Base-by-base conservation (phyloP, 1,139 yeast genomes). In the Insectozyma bohioensis region DNA sequence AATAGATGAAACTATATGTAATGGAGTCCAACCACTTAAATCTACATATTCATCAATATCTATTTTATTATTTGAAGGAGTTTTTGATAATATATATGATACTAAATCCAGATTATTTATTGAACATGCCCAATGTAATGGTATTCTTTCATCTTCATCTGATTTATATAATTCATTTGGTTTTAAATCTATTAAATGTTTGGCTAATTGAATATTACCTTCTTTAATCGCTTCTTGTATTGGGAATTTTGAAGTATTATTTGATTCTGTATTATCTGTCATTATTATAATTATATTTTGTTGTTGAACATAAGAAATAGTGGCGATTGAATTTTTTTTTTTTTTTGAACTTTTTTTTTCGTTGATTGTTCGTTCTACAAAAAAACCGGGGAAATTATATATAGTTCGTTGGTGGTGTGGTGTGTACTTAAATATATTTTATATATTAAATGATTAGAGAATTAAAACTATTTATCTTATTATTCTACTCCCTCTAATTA, bases 51-150 rank as follows among this genome's bases (percentile, higher is more conserved):
- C 85, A 52, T 87, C 92, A 10, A 86, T 54, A 44, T 86, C 94
- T 20, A 74, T 50, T 12, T 11, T 42, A 5, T 25, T n/a, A 6
- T 32, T 21, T 13, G 26, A 33, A 12, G 43, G 38, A 13, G 42
- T 33, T 4, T 73, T 70, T 22, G 69, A 59, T 16, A 83, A 54
- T 10, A 85, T 58, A 26, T 64, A 54, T 24, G 73, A 57, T 1
- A 78, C 80, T 17, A 84, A 63, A 20, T 75, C 79, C 8, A 58
- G 48, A 41, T 80, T 71, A 35, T 79, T 75, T 46, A 70, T 68
- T 1, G 95, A 78, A 22, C 82, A 77, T 1, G 97, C 96, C 97
- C 97, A 90, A 52, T 86, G 95, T 31, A 90, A 61, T 4, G 96
- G 85, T 2, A 85, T 80, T 42, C 97, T 71, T 3, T 80, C 84